Base-by-base conservation (phyloP, 2,329 filamentous ascomycete species). In the Thelonectria olida region DNA sequence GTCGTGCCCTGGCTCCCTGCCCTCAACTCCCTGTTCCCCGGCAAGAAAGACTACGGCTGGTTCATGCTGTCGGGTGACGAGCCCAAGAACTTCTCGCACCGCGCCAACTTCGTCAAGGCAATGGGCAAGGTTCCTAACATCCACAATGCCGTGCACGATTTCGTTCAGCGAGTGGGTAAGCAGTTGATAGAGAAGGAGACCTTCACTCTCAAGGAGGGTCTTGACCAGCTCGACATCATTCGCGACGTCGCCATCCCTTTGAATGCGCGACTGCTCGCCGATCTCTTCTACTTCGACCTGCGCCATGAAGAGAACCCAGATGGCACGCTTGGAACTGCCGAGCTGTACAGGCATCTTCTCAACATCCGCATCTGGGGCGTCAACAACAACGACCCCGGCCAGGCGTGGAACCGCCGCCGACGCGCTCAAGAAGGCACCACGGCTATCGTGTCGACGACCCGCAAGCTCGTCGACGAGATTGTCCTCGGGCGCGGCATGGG, bases 171-270 rank as follows among this genome's bases (percentile, higher is more conserved):
- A 2, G 73, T 74, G 2, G 79, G 79, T 5, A 27, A 62, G 2
- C 58, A 72, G 83, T 66, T 84, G 79, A 74, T 81, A 15, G 62
- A 76, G 20, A 75, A 77, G 62, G 76, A 79, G 66, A 68, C 73
- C 0, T 80, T 81, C 55, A 68, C 61, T 23, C 59, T 81, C 17
- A 69, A 69, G 51, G 66, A 76, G 34, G 77, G 75, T 0, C 73
- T 81, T 1, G 69, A 75, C 59, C 79, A 81, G 64, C 70, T 81
- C 25, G 79, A 81, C 48, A 63, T 81, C 19, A 74, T 81, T 54
- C 78, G 79, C 12, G 85, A 88, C 49, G 82, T 90, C 13, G 85
- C 84, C 15, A 88, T 89, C 61, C 84, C 88, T 10, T 77, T 84
- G 1, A 87, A 86, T 5, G 81, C 86, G 3, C 76, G 82, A 42